Conservation (phyloP, 768 basidiomycete genomes). For the Serpula lacrymans region DNA sequence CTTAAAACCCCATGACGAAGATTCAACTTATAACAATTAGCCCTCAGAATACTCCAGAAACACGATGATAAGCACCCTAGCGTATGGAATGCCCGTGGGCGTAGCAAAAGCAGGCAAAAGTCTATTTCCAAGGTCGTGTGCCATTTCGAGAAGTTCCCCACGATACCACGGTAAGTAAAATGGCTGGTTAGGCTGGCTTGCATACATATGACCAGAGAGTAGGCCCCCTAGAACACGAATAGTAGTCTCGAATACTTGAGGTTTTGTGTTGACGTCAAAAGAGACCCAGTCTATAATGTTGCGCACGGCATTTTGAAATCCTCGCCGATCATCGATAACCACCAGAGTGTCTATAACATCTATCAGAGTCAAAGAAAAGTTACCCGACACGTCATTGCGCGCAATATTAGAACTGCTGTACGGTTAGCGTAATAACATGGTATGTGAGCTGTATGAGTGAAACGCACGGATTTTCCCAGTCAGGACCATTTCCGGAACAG, state of each 20-base stretch:
- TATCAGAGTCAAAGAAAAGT: slow-evolving; percentile 82
- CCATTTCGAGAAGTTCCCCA: slow-evolving; percentile 74
- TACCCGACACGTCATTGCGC: slow-evolving; percentile 90
- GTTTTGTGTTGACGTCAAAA: slow-evolving; percentile 91
- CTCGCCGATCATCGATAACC: slow-evolving; percentile 74
- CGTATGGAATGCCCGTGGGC: slow-evolving; percentile 88
- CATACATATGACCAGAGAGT: slow-evolving; percentile 79
- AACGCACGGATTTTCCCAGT: slow-evolving; percentile 78
- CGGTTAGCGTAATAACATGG: slow-evolving; percentile 9
- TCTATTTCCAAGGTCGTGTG: slow-evolving; percentile 82
- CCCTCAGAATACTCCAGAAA: slow-evolving; percentile 3
- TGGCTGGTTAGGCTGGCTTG: slow-evolving; percentile 59
- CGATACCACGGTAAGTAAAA: slow-evolving; percentile 84
- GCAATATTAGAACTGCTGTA: slow-evolving; percentile 61
- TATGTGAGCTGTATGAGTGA: slow-evolving; percentile 6
- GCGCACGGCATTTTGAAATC: slow-evolving; percentile 82
- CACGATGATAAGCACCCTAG: slow-evolving; percentile 52
- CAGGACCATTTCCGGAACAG: slow-evolving; percentile 84
- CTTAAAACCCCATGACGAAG: slow-evolving; percentile 71
- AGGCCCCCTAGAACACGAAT: slow-evolving; percentile 93
- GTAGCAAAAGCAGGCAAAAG: slow-evolving; percentile 90
- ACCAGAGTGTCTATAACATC: slow-evolving; percentile 87
- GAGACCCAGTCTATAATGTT: slow-evolving; percentile 80
- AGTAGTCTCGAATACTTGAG: slow-evolving; percentile 98
- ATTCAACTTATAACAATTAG: slow-evolving; percentile 57